Percentiles rank a stretch among this genome's conserved stretches.
Conservation (phyloP, 2,329 filamentous ascomycete genomes). For the Chrysoporthe deuterocubensis region DNA sequence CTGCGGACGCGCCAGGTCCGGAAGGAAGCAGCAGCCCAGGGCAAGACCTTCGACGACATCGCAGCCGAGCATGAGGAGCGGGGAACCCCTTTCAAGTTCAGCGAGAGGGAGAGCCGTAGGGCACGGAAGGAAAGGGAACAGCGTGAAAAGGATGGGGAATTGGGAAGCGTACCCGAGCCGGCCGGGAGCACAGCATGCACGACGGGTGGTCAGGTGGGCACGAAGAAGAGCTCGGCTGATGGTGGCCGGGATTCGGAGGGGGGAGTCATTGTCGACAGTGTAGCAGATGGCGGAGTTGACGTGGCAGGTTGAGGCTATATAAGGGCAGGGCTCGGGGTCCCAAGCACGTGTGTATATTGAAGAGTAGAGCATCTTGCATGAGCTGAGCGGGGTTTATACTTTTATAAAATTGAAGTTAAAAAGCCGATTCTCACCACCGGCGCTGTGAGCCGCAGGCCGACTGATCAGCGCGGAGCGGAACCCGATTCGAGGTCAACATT, state of each 20-base stretch:
- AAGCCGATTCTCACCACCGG: background rate
- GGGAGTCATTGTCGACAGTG: background rate
- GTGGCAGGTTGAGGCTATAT: background rate
- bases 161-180: background rate
- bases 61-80: constrained; percentile 40
- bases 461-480: background rate
- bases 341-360: background rate
- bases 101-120: constrained; percentile 37
- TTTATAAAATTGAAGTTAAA: background rate
- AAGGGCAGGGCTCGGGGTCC: background rate
- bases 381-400: background rate
- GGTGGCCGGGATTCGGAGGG: background rate
- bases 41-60: constrained; percentile 61
- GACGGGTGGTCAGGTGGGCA: background rate
- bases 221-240: constrained; percentile 1
- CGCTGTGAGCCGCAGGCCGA: background rate
- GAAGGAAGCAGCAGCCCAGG: constrained; percentile 53
- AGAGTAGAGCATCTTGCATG: background rate
- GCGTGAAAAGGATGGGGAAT: constrained; percentile 11
- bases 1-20: constrained; percentile 57
- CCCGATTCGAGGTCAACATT: background rate
- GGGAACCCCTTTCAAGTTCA: constrained; percentile 42
- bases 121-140: background rate
- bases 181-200: background rate
- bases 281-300: background rate